Evolutionary conservation across 2,329 filamentous ascomycete species (phyloP).

Genomic region (Pseudocercospora ulei): DNA sequence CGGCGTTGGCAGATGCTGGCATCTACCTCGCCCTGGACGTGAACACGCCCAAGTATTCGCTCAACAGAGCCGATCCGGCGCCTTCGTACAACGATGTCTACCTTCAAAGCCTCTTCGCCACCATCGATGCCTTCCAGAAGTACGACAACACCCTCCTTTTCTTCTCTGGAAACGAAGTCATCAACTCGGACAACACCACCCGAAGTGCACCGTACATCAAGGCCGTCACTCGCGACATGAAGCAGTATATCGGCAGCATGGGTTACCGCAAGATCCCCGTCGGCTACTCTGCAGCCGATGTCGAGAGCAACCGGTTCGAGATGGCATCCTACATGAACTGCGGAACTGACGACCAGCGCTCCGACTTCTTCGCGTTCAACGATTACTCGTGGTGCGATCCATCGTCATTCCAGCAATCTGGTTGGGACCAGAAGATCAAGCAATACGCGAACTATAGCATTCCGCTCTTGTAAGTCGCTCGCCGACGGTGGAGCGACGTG

Average conservation of each 20-base stretch:
- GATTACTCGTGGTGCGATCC: conserved; percentile 80
- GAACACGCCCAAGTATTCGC: conserved; percentile 81
- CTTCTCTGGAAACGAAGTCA: conserved; percentile 69
- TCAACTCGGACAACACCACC: conserved; percentile 52
- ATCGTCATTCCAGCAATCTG: conserved; percentile 58
- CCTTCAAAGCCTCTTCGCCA: conserved; percentile 77
- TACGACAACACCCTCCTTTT: conserved; percentile 82
- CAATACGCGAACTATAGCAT: conserved; percentile 79
- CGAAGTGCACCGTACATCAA: conserved; percentile 58
- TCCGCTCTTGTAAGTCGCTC: conserved; percentile 57
- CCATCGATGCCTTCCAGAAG: conserved; percentile 69
- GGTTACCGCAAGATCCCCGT: conserved; percentile 60
- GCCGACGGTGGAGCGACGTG: neutral
- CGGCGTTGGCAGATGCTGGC: conserved; percentile 64
- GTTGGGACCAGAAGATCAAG: conserved; percentile 81
- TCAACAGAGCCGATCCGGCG: conserved; percentile 65
- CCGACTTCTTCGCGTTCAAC: conserved; percentile 83
- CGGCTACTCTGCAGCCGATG: conserved; percentile 76
- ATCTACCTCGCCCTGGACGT: conserved; percentile 90
- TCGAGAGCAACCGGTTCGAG: conserved; percentile 73
- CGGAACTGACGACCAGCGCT: conserved; percentile 69
- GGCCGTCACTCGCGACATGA: conserved; percentile 68
- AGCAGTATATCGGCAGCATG: conserved; percentile 67
- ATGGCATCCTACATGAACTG: conserved; percentile 92
- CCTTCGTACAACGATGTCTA: conserved; percentile 79